A percentile compares a stretch with the other conserved stretches of the same genome.
These are phyloP conservation scores for Sarocladium brachiariae DNA, from an alignment of 2,329 filamentous ascomycete genomes.

Conservation along the genomic window DNA sequence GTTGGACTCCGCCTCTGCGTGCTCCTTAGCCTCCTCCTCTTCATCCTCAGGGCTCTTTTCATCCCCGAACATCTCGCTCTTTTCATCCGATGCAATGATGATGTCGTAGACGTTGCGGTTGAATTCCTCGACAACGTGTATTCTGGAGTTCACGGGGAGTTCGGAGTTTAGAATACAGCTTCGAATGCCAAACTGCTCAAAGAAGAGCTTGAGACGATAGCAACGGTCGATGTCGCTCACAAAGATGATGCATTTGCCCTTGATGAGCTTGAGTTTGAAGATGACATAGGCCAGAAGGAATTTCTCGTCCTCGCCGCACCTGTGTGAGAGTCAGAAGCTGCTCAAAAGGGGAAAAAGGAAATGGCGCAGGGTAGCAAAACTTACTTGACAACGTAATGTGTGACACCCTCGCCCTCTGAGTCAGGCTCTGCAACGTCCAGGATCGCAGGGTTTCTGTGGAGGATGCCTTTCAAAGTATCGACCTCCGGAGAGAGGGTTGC, in stretches of 20 bases:
- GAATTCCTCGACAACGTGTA: conserved; percentile 95
- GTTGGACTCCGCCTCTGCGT: conserved; percentile 21
- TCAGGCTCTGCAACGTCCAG: conserved; percentile 80
- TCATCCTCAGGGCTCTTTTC: conserved; percentile 39
- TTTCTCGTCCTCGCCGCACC: conserved; percentile 94
- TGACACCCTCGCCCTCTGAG: conserved; percentile 67
- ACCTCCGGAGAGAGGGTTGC: conserved; percentile 87
- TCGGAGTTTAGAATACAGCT: conserved; percentile 93
- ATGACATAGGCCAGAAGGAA: conserved; percentile 90
- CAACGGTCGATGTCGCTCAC: conserved; percentile 81
- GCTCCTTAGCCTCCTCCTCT: conserved; percentile 37
- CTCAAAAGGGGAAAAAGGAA: no score
- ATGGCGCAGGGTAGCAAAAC: conserved; percentile 17
- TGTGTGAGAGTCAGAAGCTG: conserved; percentile 25
- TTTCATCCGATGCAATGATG: conserved; percentile 89
- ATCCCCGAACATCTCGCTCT: conserved; percentile 68
- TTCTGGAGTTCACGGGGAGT: conserved; percentile 82
- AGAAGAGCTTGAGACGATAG: conserved; percentile 87
- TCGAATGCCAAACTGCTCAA: conserved; percentile 94
- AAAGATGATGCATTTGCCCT: conserved; percentile 71
- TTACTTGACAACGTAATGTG: conserved; percentile 79
- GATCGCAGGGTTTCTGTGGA: conserved; percentile 68
- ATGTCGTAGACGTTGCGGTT: conserved; percentile 97
- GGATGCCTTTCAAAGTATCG: conserved; percentile 74
- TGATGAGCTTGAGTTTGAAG: conserved; percentile 89